Base-by-base conservation (phyloP, 176 grass and related monocot species). In the Oryza meridionalis region DNA sequence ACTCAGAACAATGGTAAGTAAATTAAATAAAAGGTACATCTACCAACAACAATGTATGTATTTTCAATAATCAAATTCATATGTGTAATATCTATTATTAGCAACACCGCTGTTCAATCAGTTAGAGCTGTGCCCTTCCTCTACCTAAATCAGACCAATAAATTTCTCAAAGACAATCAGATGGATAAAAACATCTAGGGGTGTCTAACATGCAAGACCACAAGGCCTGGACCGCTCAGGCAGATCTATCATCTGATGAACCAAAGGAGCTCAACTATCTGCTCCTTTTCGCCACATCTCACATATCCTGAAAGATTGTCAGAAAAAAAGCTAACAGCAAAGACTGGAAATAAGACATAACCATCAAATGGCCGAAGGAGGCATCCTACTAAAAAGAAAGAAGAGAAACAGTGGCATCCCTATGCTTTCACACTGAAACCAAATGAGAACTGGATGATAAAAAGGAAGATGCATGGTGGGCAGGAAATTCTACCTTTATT, bases 401-500 rank as follows among this genome's bases (percentile, higher is more conserved):
- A 90, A 90, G 84, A 86, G 46, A 90, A 86, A 86, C 45, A 86
- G 84, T 83, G 69, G 40, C 79, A 79, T 74, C 73, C 31, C 74
- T 69, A 78, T 90, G 84, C 72, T 86, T 87, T 86, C 76, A 89
- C 84, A 80, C 70, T 72, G 81, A 86, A 89, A 86, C 76, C 67
- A 66, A 80, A 86, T 76, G 69, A 65, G 21, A 79, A 81, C 25
- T 43, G 12, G 22, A 25, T 59, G 84, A 89, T 83, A 89, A 65
- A 86, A 82, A 80, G n/a, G 68, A 77, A 89, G 73, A 73, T 82
- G 78, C 86, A 83, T 82, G 44, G 84, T 92, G 90, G 87, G 81
- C 84, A 89, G 9, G 59, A 89, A 89, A 84, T 89, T 83, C 84
- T 72, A 9, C 26, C 75, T 88, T 92, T 92, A 92, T 92, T 92